These are phyloP conservation scores for Penicillium sp. DNA, from an alignment of 2,329 filamentous ascomycete species.

Conservation along the genomic window DNA sequence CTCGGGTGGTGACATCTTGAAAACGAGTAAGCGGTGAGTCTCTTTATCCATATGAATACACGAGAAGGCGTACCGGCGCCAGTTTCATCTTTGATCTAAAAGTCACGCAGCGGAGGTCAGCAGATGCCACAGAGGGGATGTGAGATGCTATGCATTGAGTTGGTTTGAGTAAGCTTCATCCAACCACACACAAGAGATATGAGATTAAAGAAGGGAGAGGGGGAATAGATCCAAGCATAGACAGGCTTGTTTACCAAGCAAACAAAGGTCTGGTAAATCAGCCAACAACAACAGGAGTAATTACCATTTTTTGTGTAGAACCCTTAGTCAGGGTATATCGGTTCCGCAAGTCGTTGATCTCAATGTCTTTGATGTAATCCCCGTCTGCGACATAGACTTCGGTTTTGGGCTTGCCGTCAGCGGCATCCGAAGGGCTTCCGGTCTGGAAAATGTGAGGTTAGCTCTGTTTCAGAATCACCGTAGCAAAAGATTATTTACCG, in stretches of 20 bases:
- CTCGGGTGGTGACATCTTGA: conserved; percentile 98
- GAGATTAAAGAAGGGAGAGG: conserved; percentile 26
- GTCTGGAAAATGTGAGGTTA: conserved; percentile 25
- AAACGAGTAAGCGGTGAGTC: conserved; percentile 61
- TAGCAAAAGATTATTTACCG: conserved; percentile 45
- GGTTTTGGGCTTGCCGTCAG: conserved; percentile 69
- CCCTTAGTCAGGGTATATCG: conserved; percentile 97
- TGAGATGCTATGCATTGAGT: conserved; percentile 57
- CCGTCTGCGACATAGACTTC: conserved; percentile 95
- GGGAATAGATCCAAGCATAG: conserved; percentile 28
- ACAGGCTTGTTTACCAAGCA: conserved; percentile 35
- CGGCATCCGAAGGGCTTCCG: conserved; percentile 56
- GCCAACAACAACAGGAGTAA: conserved; percentile 70
- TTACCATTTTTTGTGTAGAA: conserved; percentile 99
- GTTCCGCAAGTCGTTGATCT: conserved; percentile 97
- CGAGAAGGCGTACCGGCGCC: conserved; percentile 87
- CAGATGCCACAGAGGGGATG: conserved; percentile 78
- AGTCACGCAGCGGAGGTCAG: conserved; percentile 86
- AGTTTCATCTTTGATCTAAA: conserved; percentile 99
- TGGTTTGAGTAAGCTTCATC: conserved; percentile 69
- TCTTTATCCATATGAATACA: conserved; percentile 47
- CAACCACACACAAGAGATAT: conserved; percentile 53
- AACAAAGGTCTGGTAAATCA: conserved; percentile 59
- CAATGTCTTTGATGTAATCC: conserved; percentile 98
- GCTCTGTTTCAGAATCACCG: neutral